A percentile compares a stretch with the other conserved stretches of the same genome.
These are phyloP conservation scores for Botrytis paeoniae DNA, from an alignment of 2,329 filamentous ascomycete genomes.

Conservation along the genomic window DNA sequence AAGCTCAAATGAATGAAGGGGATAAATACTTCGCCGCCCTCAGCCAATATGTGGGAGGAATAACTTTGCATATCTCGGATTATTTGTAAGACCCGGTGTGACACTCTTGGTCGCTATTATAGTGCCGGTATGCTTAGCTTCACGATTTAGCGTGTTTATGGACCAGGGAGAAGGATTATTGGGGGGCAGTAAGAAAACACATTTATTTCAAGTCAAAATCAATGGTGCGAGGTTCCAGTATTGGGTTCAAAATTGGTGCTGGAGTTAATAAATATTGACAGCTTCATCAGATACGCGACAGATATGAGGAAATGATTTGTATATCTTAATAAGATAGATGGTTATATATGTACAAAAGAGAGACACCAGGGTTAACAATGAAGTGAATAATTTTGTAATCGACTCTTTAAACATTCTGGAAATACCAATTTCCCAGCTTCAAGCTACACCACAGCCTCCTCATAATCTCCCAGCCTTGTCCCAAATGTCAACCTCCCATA, in stretches of 20 bases:
- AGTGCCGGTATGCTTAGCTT: background rate
- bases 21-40: background rate
- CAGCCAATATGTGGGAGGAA: fast-evolving
- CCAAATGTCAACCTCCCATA: background rate
- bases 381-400: too few species aligned
- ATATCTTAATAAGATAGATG: too few species aligned
- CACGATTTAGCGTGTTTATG: background rate
- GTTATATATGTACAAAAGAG: background rate
- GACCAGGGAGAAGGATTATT: background rate
- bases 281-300: background rate
- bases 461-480: background rate
- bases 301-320: too few species aligned
- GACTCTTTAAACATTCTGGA: too few species aligned
- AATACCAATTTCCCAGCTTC: background rate
- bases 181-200: background rate
- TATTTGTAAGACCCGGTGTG: background rate
- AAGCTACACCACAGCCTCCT: background rate
- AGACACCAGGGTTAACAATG: background rate
- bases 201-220: too few species aligned
- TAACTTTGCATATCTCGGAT: too few species aligned
- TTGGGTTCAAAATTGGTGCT: background rate
- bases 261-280: background rate
- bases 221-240: too few species aligned
- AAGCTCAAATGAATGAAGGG: background rate
- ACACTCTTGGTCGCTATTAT: background rate